These are phyloP conservation scores for Neocatenulostroma microsporum DNA, from an alignment of 2,329 filamentous ascomycete species.

Conservation along the genomic window DNA sequence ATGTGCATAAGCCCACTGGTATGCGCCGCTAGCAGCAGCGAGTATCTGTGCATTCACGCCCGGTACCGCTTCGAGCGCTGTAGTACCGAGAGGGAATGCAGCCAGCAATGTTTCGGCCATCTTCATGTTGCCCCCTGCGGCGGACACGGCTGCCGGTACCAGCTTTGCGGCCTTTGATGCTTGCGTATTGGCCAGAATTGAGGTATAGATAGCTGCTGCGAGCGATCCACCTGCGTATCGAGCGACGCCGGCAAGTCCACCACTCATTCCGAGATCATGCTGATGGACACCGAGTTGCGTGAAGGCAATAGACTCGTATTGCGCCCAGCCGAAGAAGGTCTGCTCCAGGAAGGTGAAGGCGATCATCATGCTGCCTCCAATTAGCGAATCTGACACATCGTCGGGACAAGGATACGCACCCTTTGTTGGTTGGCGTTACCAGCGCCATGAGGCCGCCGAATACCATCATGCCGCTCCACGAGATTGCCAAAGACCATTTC, in stretches of 20 bases:
- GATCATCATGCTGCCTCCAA: slow-evolving; percentile 41
- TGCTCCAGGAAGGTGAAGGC: slow-evolving; percentile 42
- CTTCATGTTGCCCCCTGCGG: slow-evolving; percentile 5
- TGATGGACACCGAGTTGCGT: slow-evolving; percentile 46
- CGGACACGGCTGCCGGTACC: slow-evolving; percentile 8
- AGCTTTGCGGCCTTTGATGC: slow-evolving; percentile 4
- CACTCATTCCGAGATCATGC: slow-evolving; percentile 40
- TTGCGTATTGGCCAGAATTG: slow-evolving; percentile 11
- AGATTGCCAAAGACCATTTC: slow-evolving; percentile 40
- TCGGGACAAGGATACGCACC: too few species aligned
- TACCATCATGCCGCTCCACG: slow-evolving; percentile 41
- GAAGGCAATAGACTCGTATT: slow-evolving; percentile 43
- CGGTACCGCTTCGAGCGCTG: slow-evolving; percentile 5
- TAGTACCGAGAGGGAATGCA: slow-evolving; percentile 6
- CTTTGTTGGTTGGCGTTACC: too few species aligned
- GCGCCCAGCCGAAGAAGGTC: slow-evolving; percentile 41
- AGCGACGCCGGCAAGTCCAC: slow-evolving; percentile 38
- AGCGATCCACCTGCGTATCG: slow-evolving; percentile 24
- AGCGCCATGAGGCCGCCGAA: slow-evolving; percentile 41
- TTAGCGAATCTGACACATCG: too few species aligned
- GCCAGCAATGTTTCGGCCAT: slow-evolving; percentile 6
- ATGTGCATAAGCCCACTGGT: slow-evolving; percentile 11
- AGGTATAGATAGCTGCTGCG: slow-evolving; percentile 11
- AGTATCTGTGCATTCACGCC: slow-evolving; percentile 8
- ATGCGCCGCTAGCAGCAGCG: slow-evolving; percentile 7